Percentiles rank a stretch among this genome's conserved stretches.
Evolutionary conservation across 192 early-diverging fungal species (phyloP).

Genomic region (Coemansia sp.): DNA sequence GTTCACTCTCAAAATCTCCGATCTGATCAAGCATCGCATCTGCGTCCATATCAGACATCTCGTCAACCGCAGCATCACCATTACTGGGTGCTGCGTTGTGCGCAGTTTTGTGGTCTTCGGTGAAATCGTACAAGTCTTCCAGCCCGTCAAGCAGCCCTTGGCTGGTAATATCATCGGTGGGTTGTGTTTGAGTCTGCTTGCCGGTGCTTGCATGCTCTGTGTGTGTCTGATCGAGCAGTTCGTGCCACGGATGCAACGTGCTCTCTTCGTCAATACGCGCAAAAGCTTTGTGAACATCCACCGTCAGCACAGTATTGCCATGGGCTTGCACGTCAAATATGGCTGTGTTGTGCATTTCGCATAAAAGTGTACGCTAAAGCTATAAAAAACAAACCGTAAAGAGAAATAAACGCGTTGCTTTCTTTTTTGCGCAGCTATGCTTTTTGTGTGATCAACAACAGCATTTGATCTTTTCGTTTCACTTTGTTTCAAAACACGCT

Average conservation of each 20-base stretch:
- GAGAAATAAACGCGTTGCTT: not conserved
- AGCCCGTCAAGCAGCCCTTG: constrained; percentile 39
- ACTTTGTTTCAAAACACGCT: not conserved
- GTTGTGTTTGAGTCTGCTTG: too few relatives aligned
- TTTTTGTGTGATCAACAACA: not conserved
- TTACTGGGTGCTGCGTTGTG: too few relatives aligned
- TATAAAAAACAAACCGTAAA: not conserved
- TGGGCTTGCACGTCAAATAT: not conserved
- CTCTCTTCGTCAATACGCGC: not conserved
- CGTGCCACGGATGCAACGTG: constrained; percentile 8
- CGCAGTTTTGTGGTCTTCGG: not conserved
- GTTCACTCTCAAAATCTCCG: constrained; percentile 15
- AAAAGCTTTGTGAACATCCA: not conserved
- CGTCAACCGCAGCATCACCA: not conserved
- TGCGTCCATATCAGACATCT: constrained; percentile 18
- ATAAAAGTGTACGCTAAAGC: not conserved
- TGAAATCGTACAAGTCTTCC: constrained; percentile 42
- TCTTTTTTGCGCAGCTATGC: not conserved
- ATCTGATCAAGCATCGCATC: constrained; percentile 12
- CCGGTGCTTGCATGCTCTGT: not conserved
- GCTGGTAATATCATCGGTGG: constrained; percentile 14
- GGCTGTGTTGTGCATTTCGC: not conserved
- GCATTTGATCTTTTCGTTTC: not conserved
- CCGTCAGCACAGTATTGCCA: not conserved
- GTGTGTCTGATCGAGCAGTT: not conserved